Conservation (phyloP, 2,329 filamentous ascomycete genomes). For the Sodiomyces alkalinus region DNA sequence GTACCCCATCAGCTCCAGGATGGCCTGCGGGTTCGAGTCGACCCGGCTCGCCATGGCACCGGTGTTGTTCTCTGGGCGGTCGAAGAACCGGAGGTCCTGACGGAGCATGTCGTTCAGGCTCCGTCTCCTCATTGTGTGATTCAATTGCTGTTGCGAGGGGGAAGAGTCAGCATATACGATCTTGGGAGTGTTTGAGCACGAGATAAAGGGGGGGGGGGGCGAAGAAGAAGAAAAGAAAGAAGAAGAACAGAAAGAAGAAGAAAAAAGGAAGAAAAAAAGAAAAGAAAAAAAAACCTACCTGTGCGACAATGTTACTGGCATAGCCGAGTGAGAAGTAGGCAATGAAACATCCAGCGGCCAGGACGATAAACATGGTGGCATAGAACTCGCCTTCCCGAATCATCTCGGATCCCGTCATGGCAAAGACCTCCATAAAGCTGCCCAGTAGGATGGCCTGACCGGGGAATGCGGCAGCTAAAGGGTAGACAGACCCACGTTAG, state of each 20-base stretch:
- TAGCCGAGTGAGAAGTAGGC: conserved; percentile 26
- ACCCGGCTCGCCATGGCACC: conserved; percentile 20
- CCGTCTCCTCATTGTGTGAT: conserved; percentile 13
- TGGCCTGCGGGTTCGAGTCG: conserved; percentile 20
- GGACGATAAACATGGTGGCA: conserved; percentile 37
- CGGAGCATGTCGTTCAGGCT: conserved; percentile 18
- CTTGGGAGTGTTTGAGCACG: conserved; percentile 3
- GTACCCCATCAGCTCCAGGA: conserved; percentile 27
- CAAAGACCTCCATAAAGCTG: conserved; percentile 25
- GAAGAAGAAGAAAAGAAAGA: too few relatives aligned
- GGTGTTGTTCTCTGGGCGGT: conserved; percentile 22
- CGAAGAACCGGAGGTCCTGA: conserved; percentile 26
- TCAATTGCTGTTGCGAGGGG: conserved; percentile 5
- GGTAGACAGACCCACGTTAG: too few relatives aligned
- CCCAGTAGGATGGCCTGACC: conserved; percentile 27
- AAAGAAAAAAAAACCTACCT: too few relatives aligned
- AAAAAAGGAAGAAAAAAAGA: too few relatives aligned
- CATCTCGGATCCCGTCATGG: conserved; percentile 16
- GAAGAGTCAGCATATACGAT: background rate
- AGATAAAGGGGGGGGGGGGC: too few relatives aligned
- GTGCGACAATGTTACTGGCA: conserved; percentile 17
- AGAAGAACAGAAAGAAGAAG: too few relatives aligned
- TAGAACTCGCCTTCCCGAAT: conserved; percentile 31
- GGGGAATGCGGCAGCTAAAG: conserved; percentile 23
- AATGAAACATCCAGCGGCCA: conserved; percentile 28